Evolutionary conservation across 1,139 yeast species (phyloP), one percentile per base, ranked within the genome.

Genomic region (Diutina ranongensis): DNA sequence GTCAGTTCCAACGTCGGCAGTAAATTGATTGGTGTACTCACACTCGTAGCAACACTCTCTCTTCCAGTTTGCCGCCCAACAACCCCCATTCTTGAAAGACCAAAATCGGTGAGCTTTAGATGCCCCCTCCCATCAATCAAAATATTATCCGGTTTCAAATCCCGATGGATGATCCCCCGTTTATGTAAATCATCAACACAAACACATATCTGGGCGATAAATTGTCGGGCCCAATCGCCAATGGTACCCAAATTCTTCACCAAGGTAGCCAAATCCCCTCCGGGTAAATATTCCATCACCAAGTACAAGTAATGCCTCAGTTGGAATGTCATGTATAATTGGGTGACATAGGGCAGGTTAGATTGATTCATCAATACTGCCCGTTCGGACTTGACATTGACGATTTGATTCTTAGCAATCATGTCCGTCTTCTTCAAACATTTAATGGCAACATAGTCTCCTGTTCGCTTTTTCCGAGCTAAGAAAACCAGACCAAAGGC

Each of bases 341-440:
- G 89, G 1, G 96, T 97, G 49, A 92, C 97, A 59, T 84, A 88
- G 0, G 96, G 95, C 40, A 94, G 84, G 54, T 88, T 94, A 2
- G 95, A 78, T 57, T 94, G 98, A 3, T 94, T 81, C 95, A 94
- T 92, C 92, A 94, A 83, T 22, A 92, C 94, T 0, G 97, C 97
- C 40, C 98, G 69, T 59, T 94, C 99, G 1, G 96, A 86, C 55
- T 84, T 84, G 41, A 94, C 96, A 58, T 94, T 92, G 44, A 88
- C 80, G 2, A 92, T 94, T 64, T 94, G 98, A 67, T 94, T 94
- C 62, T 92, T 92, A 2, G 95, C 94, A 52, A 92, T 81, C 97
- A 94, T 92, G 61, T 92, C 98, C 4, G 94, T 76, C 61, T 94
- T 94, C 54, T 83, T 85, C 51, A 94, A 67, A n/a, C 89, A 94